phyloP scores from a whole-genome alignment of 228 moss, liverwort and hornwort species.

The Sphagnum fallax region DNA sequence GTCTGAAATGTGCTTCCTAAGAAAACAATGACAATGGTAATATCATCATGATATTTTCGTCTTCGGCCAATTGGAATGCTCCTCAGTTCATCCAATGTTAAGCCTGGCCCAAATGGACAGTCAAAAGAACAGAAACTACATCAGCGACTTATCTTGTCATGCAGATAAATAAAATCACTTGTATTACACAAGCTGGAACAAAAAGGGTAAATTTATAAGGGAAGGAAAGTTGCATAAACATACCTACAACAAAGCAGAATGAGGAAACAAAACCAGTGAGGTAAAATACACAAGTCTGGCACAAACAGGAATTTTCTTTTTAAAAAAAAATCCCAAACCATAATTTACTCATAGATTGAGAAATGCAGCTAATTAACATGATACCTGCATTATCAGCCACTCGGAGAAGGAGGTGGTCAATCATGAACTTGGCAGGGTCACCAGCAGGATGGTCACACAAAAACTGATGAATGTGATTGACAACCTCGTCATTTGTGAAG shows the following conservation, averaged over 20 bases:
- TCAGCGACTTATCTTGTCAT: too few species aligned
- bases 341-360: background rate
- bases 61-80: constrained; percentile 71
- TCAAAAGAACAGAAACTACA: too few species aligned
- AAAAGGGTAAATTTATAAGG: too few species aligned
- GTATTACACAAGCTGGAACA: too few species aligned
- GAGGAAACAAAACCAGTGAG: background rate
- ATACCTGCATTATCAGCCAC: constrained; percentile 60
- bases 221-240: too few species aligned
- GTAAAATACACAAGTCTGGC: background rate
- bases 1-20: constrained; percentile 44
- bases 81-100: constrained; percentile 61
- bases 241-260: too few species aligned
- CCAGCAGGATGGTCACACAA: constrained; percentile 35
- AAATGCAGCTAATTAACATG: background rate
- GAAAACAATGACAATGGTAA: constrained; percentile 68
- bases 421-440: constrained; percentile 69
- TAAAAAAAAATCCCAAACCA: background rate
- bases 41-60: constrained; percentile 86
- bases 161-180: too few species aligned
- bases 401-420: constrained; percentile 63
- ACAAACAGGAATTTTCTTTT: background rate
- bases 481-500: constrained; percentile 65
- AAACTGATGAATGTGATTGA: constrained; percentile 34
- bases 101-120: constrained; percentile 18